Evolutionary conservation across 2,329 filamentous ascomycete genomes (phyloP), one percentile per base, ranked within the genome.

Genomic region (Mariannaea elegans): DNA sequence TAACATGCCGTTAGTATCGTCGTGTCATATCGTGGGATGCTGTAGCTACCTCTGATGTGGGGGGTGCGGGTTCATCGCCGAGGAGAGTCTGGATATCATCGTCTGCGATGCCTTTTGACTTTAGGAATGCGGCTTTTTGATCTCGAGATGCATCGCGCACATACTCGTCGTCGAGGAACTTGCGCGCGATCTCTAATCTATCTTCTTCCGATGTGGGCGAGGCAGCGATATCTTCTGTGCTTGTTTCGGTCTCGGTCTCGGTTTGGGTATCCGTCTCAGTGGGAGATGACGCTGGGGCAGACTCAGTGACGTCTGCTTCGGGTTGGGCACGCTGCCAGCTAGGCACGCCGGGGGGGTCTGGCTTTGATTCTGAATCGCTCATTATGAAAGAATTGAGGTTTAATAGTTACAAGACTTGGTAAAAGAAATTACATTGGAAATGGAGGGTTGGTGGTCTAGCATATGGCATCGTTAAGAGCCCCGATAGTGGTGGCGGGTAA

Each of bases 71-170:
- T 18, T 69, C 65, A 16, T 75, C 71, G 3, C 64, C 72, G 14
- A 97, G 77, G 7, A 97, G 80, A 48, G 80, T 79, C 65, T 91
- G 80, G 61, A 97, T 92, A 62, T 94, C 87, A 29, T 83, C 81
- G 4, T 84, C 78, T 3, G 78, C 78, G 7, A 97, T 79, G 3
- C 92, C 92, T 74, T 97, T 97, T 49, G 86, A 86, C 70, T 88
- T 84, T 2, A 97, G 79, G 67, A 97, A 97, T 7, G 85, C 84
- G 18, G 85, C 80, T 78, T 97, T 97, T 76, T 87, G 89, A 56
- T 92, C 89, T 42, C 83, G 82, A 0, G 90, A 82, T 31, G 90
- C 87, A 75, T 89, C 80, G 59, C 84, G 87, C 57, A 97, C 91
- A 18, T 83, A 81, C 7, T 91, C 87, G 61, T 96, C 90, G 49